Evolutionary conservation across 2,329 filamentous ascomycete species (phyloP).

Genomic region (Microcera coccophila): DNA sequence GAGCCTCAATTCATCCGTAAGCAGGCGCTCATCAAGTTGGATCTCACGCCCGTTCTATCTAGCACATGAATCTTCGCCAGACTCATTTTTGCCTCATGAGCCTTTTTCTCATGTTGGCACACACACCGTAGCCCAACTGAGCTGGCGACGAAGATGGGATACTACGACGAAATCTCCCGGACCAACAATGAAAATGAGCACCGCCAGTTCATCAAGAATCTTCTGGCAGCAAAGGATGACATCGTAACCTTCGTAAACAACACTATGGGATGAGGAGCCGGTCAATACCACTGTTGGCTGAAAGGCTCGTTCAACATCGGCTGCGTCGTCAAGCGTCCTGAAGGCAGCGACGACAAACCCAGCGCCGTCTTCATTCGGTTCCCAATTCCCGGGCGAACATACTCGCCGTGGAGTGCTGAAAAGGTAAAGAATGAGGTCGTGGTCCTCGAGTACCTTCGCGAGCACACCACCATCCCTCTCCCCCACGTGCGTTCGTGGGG

Average conservation of each 20-base stretch:
- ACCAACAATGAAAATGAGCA: neutral
- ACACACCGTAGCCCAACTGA: too few relatives aligned
- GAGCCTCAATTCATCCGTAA: too few relatives aligned
- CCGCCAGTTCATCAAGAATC: slow-evolving; percentile 3
- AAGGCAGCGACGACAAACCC: neutral
- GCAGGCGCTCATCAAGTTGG: too few relatives aligned
- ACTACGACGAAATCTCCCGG: slow-evolving; percentile 2
- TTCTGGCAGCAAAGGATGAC: slow-evolving; percentile 2
- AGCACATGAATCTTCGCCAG: too few relatives aligned
- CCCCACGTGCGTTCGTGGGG: slow-evolving; percentile 1
- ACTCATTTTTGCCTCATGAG: too few relatives aligned
- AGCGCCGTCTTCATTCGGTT: slow-evolving; percentile 2
- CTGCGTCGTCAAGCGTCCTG: neutral
- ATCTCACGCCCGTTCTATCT: too few relatives aligned
- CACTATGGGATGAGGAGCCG: slow-evolving; percentile 1
- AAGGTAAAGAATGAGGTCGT: slow-evolving; percentile 4
- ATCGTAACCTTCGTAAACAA: slow-evolving; percentile 4
- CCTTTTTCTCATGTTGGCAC: too few relatives aligned
- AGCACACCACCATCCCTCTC: slow-evolving; percentile 2
- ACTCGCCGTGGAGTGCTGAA: slow-evolving; percentile 4
- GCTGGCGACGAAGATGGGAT: slow-evolving; percentile 3
- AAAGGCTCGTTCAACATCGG: neutral
- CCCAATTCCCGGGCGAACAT: neutral
- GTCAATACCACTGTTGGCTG: slow-evolving; percentile 2
- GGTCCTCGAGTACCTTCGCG: slow-evolving; percentile 1